These are phyloP conservation scores for Hanseniaspora mollemarum DNA, from an alignment of 805 yeast genomes.

Conservation along the genomic window DNA sequence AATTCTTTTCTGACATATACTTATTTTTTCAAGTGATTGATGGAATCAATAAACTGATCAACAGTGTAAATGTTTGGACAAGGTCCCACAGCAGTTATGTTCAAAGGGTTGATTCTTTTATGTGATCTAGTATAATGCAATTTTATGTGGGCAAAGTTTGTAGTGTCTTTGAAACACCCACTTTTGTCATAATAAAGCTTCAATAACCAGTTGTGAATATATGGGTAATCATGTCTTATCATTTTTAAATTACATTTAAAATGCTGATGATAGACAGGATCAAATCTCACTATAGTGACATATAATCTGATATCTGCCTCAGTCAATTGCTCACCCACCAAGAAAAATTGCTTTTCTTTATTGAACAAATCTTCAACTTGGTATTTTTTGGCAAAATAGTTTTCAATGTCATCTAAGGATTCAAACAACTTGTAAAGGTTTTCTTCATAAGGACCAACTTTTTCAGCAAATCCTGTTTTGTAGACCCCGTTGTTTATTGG, in stretches of 20 bases:
- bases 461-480: slow-evolving; percentile 80
- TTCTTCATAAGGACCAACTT: slow-evolving; percentile 67
- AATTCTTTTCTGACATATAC: no score
- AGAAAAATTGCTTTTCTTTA: slow-evolving; percentile 30
- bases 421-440: slow-evolving; percentile 54
- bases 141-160: slow-evolving; percentile 83
- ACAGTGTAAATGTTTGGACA: slow-evolving; percentile 55
- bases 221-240: slow-evolving; percentile 70
- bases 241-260: slow-evolving; percentile 82
- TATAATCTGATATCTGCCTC: slow-evolving; percentile 84
- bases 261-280: slow-evolving; percentile 87
- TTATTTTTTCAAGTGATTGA: background rate
- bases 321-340: slow-evolving; percentile 58
- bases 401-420: slow-evolving; percentile 60
- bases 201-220: slow-evolving; percentile 66
- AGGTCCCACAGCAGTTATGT: slow-evolving; percentile 85
- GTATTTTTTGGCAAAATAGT: slow-evolving; percentile 40
- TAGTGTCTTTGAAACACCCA: slow-evolving; percentile 64
- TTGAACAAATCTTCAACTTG: slow-evolving; percentile 20
- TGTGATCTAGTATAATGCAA: slow-evolving; percentile 84
- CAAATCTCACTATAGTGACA: slow-evolving; percentile 83
- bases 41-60: background rate
- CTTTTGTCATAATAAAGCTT: slow-evolving; percentile 64
- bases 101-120: slow-evolving; percentile 62
- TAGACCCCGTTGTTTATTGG: slow-evolving; percentile 86